Evolutionary conservation across 148 eudicot genomes (phyloP), one percentile per base, ranked within the genome.

Genomic region (Silene conica): DNA sequence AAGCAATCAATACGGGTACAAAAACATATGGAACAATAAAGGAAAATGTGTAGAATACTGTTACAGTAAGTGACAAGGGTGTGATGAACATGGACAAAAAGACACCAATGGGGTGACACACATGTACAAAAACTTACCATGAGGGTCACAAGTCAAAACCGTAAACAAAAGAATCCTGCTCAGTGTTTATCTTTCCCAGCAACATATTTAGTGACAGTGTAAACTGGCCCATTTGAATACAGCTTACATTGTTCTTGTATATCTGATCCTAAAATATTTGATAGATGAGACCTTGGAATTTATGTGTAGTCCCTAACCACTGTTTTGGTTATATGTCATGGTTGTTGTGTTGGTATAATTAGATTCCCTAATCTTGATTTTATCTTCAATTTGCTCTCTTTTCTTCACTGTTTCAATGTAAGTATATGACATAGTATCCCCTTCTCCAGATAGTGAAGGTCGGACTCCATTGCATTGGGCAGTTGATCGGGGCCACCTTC

Each of bases 391-490:
- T 43, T 21, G 34, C 16, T 52, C 20, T 50, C 23, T 22, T 15
- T 25, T 69, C 38, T 50, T 26, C 38, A 7, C 10, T 13, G 15
- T 25, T 15, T 45, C 56, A 46, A 52, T 7, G 0, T 50, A 41
- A n/a, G 23, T 59, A 25, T 23, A 48, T 69, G 23, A 54, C 59
- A 2, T 69, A 31, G 22, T 56, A 20, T 54, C 11, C 43, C 26
- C 60, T 56, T 41, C 69, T 78, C 80, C 89, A 95, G 98, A 95
- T 81, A 92, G 97, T 77, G 99, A 92, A 84, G 98, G 98, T 16
- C 88, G 97, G 58, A 92, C 97, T 43, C 86, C 98, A 13, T 80
- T 95, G 85, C 98, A 95, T 74, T 95, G 98, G 98, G 99, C 99
- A 64, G 99, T 92, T 46, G 99, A 95, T 82, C 87, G 96, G 34